Conservation (phyloP, 495 filamentous ascomycete species). For the Daldinia childiae region DNA sequence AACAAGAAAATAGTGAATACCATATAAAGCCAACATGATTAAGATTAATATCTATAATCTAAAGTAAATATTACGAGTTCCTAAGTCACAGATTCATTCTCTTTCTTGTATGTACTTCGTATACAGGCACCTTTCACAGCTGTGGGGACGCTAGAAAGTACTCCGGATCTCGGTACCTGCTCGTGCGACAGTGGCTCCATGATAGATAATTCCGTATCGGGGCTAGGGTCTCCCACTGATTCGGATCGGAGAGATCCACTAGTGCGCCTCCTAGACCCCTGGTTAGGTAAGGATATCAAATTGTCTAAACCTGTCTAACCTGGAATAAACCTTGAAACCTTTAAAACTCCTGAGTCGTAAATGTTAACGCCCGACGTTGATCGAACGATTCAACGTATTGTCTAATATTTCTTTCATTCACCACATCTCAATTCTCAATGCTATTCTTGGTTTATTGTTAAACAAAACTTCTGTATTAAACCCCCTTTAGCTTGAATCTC, state of each 20-base stretch:
- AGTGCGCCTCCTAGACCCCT: neutral
- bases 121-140: too few relatives aligned
- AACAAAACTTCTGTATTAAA: neutral
- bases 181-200: neutral
- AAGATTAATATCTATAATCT: too few relatives aligned
- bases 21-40: too few relatives aligned
- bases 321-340: constrained; percentile 15
- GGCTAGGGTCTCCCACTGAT: neutral
- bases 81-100: too few relatives aligned
- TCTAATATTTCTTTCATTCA: constrained; percentile 23
- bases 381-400: constrained; percentile 23
- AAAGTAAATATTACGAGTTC: too few relatives aligned
- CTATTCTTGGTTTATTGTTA: constrained; percentile 3
- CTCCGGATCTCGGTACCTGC: neutral
- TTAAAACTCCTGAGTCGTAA: constrained; percentile 17
- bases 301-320: neutral
- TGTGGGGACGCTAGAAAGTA: too few relatives aligned
- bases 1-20: too few relatives aligned
- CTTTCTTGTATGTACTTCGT: too few relatives aligned
- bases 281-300: neutral
- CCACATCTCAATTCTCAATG: neutral
- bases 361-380: constrained; percentile 15
- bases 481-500: neutral
- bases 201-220: neutral
- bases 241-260: neutral